Evolutionary conservation across 768 basidiomycete species (phyloP).

Genomic region (Rhodotorula taiwanensis): DNA sequence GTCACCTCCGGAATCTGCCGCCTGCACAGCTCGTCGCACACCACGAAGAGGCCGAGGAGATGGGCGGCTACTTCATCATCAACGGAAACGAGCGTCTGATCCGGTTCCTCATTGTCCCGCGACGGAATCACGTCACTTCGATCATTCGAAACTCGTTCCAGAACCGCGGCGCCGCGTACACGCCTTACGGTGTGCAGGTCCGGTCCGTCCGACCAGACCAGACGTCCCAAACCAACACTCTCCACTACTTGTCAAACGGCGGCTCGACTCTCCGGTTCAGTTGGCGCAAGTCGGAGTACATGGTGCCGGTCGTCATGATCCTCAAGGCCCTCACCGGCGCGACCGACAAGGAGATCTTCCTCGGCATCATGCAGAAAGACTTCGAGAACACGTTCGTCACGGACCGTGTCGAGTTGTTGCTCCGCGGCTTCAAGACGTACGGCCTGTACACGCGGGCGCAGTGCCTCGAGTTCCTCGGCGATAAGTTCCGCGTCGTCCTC

Average conservation of each 20-base stretch:
- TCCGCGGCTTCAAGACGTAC: slow-evolving; percentile 93
- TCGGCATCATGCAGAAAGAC: slow-evolving; percentile 92
- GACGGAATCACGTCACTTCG: slow-evolving; percentile 89
- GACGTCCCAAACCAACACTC: slow-evolving; percentile 82
- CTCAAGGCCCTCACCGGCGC: slow-evolving; percentile 86
- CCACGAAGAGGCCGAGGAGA: slow-evolving; percentile 96
- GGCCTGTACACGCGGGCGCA: slow-evolving; percentile 77
- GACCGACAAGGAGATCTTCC: slow-evolving; percentile 92
- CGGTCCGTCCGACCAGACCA: slow-evolving; percentile 91
- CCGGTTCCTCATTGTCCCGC: slow-evolving; percentile 90
- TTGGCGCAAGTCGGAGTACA: slow-evolving; percentile 97
- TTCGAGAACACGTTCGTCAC: slow-evolving; percentile 95
- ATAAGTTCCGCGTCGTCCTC: slow-evolving; percentile 90
- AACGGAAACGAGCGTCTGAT: slow-evolving; percentile 99
- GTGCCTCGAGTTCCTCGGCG: slow-evolving; percentile 88
- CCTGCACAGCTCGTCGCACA: slow-evolving; percentile 77
- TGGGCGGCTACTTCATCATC: slow-evolving; percentile 96
- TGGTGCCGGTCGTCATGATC: slow-evolving; percentile 92
- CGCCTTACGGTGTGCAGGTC: slow-evolving; percentile 87
- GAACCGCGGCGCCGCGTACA: slow-evolving; percentile 91
- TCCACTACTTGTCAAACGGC: slow-evolving; percentile 96
- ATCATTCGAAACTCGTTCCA: slow-evolving; percentile 83
- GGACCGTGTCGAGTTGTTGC: slow-evolving; percentile 86
- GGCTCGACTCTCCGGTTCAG: slow-evolving; percentile 94
- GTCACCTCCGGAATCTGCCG: slow-evolving; percentile 78